Conservation (phyloP, 192 early-diverging fungal genomes). For the Coemansia sp. region DNA sequence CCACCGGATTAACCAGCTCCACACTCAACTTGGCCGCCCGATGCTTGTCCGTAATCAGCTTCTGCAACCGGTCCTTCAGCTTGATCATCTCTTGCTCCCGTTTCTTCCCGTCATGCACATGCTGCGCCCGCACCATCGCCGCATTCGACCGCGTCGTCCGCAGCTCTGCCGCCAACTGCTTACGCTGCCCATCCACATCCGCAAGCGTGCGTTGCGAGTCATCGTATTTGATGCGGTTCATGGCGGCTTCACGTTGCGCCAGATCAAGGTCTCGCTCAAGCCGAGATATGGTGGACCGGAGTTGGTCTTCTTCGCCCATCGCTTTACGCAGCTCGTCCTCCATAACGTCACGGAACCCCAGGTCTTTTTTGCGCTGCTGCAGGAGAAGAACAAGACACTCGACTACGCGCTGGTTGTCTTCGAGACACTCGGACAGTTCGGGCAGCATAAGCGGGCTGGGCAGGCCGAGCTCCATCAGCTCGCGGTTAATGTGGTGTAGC, state of each 20-base stretch:
- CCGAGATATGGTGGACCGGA: constrained; percentile 24
- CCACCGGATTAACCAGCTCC: constrained; percentile 34
- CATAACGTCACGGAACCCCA: constrained; percentile 44
- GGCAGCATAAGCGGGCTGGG: constrained; percentile 47
- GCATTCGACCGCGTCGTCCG: constrained; percentile 35
- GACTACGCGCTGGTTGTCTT: constrained; percentile 49
- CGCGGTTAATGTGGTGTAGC: constrained; percentile 50
- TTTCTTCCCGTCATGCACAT: constrained; percentile 47
- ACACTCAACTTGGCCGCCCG: constrained; percentile 25
- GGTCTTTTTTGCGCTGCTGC: constrained; percentile 29
- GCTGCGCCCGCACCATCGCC: constrained; percentile 34
- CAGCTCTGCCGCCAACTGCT: constrained; percentile 32
- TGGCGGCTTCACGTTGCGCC: constrained; percentile 39
- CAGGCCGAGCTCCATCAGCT: constrained; percentile 50
- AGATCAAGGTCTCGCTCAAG: constrained; percentile 47
- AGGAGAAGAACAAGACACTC: constrained; percentile 40
- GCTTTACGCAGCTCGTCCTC: constrained; percentile 44
- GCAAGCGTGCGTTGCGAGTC: constrained; percentile 19
- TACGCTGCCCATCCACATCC: constrained; percentile 25
- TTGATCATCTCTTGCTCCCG: constrained; percentile 39
- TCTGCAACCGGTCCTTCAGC: constrained; percentile 51
- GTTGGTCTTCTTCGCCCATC: constrained; percentile 50
- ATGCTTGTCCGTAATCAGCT: constrained; percentile 46
- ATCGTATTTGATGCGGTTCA: constrained; percentile 27
- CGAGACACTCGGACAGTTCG: constrained; percentile 36